Evolutionary conservation across 2,329 filamentous ascomycete genomes (phyloP), one percentile per base, ranked within the genome.

Genomic region (Beauveria caledonica): DNA sequence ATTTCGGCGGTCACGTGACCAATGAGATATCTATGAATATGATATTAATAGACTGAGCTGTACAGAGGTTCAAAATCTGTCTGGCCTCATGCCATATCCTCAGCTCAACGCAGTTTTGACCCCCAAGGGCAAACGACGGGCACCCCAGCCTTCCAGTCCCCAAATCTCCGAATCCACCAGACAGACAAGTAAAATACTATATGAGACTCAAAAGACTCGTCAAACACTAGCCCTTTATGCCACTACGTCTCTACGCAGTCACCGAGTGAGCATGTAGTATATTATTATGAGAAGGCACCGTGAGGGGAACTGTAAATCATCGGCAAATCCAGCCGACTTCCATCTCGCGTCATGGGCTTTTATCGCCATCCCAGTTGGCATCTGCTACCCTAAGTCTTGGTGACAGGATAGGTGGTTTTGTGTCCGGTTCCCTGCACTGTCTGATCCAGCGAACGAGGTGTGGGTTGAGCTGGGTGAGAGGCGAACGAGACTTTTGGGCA

Each of bases 361-460:
- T 61, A 61, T 61, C 60, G 60, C 60, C 60, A 61, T 61, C 60
- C 60, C 60, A 61, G 60, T 61, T 61, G 60, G 60, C 60, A 61
- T 61, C 52, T 61, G 60, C 53, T 61, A 61, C 27, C 60, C 60
- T 61, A 61, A 58, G 40, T 40, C 60, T 46, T 53, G 36, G 10
- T 61, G 60, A 40, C 39, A 54, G 58, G 50, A 49, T 29, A 54
- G 50, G 15, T 60, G 58, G 50, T 60, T 60, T 48, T 33, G 40
- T 17, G 21, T 23, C 19, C 10, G 8, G 57, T 60, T 44, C 33
- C 13, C 21, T 39, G 13, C 25, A 21, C 19, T 19, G 6, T 45
- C 27, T 23, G 13, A 19, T 21, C 48, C 40, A 19, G 21, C 29
- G 1, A 25, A 8, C 40, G 21, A 23, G 27, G 15, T 10, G 25